Percentiles rank a stretch among this genome's conserved stretches.
Evolutionary conservation across 768 basidiomycete genomes (phyloP).

Genomic region (Cubamyces sp.): DNA sequence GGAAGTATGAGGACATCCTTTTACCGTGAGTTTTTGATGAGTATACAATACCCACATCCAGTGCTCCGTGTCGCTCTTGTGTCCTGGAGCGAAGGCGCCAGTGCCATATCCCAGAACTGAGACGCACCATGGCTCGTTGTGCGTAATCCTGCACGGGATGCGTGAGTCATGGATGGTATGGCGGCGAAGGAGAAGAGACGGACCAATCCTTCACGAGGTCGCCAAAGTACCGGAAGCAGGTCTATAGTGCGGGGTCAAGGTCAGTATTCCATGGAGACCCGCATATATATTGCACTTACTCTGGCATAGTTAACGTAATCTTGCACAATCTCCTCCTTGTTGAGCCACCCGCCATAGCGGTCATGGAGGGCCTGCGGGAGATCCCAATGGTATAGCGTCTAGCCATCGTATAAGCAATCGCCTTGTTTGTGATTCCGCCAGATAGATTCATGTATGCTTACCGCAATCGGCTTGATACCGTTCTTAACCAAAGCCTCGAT

Average conservation of each 20-base stretch:
- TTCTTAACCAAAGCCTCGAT: constrained; percentile 49
- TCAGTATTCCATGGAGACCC: background rate
- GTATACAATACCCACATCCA: constrained; percentile 58
- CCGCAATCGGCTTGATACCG: constrained; percentile 50
- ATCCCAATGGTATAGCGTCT: constrained; percentile 59
- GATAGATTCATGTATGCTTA: constrained; percentile 29
- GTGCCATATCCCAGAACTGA: constrained; percentile 45
- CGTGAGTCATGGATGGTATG: background rate
- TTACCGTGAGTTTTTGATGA: background rate
- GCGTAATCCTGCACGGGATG: constrained; percentile 40
- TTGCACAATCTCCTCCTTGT: constrained; percentile 47
- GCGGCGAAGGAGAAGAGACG: constrained; percentile 3
- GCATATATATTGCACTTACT: constrained; percentile 26
- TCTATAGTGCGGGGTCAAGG: constrained; percentile 23
- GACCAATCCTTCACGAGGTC: constrained; percentile 54
- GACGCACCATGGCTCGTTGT: constrained; percentile 53
- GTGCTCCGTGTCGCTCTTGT: constrained; percentile 70
- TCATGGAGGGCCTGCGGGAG: constrained; percentile 53
- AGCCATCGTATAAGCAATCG: background rate
- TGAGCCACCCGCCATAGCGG: constrained; percentile 53
- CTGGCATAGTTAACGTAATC: constrained; percentile 52
- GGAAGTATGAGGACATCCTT: background rate
- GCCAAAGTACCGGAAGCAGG: constrained; percentile 51
- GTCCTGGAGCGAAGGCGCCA: constrained; percentile 49
- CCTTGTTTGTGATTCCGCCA: background rate